Evolutionary conservation across 2,329 filamentous ascomycete species (phyloP).

Genomic region (Fusarium vanettenii): DNA sequence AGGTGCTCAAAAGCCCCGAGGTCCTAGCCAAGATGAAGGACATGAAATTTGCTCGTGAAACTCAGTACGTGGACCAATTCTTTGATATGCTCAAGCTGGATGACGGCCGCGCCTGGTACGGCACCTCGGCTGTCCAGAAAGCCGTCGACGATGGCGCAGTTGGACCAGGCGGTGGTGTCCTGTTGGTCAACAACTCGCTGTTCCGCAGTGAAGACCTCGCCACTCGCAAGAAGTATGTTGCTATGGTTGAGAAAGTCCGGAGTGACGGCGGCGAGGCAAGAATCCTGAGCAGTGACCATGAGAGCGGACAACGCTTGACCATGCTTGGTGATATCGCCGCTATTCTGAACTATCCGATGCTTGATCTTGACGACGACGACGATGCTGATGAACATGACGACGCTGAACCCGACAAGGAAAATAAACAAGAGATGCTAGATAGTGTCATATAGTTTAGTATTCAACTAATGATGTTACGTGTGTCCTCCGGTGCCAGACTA

Average conservation of each 20-base stretch:
- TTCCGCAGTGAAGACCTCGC: constrained; percentile 86
- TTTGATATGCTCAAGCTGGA: constrained; percentile 82
- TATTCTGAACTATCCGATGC: constrained; percentile 88
- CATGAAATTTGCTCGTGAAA: constrained; percentile 89
- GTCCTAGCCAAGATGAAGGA: constrained; percentile 83
- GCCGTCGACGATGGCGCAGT: constrained; percentile 91
- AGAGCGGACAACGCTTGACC: constrained; percentile 88
- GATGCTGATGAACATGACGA: constrained; percentile 52
- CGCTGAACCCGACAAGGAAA: constrained; percentile 44
- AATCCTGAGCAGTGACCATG: constrained; percentile 92
- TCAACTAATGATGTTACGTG: constrained; percentile 16
- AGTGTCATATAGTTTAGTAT: constrained; percentile 47
- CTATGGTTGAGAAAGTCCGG: constrained; percentile 87
- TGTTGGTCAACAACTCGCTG: constrained; percentile 88
- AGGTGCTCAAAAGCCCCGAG: constrained; percentile 84
- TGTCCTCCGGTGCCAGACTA: background rate
- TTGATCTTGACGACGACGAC: constrained; percentile 81
- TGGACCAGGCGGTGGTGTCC: constrained; percentile 83
- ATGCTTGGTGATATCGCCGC: constrained; percentile 89
- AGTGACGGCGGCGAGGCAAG: constrained; percentile 87
- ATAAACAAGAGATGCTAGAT: constrained; percentile 33
- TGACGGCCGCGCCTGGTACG: constrained; percentile 92
- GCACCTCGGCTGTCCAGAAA: constrained; percentile 81
- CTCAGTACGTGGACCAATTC: constrained; percentile 86
- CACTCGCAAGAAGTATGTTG: constrained; percentile 83